These are phyloP conservation scores for Paramecium sexaurelia DNA, from an alignment of 73 alveolate species.

Conservation along the genomic window DNA sequence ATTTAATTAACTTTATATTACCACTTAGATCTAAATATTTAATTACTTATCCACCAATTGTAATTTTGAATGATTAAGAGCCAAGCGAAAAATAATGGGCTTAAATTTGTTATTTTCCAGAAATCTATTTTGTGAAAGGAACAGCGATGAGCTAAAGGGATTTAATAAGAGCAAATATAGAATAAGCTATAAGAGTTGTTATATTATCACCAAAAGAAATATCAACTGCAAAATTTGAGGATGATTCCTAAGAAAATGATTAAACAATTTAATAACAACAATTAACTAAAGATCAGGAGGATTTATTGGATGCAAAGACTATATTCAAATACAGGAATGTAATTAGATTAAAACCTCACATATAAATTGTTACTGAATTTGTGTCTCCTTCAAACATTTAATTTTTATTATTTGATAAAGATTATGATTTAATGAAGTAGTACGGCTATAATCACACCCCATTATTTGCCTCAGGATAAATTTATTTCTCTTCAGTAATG, in stretches of 20 bases:
- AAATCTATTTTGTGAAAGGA: constrained; percentile 94
- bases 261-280: constrained; percentile 66
- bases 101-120: constrained; percentile 86
- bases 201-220: constrained; percentile 88
- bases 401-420: constrained; percentile 78
- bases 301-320: constrained; percentile 93
- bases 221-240: constrained; percentile 66
- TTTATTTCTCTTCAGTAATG: constrained; percentile 92
- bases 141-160: constrained; percentile 85
- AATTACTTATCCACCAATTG: constrained; percentile 89
- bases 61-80: constrained; percentile 85
- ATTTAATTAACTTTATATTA: constrained; percentile 87
- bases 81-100: constrained; percentile 93
- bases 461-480: constrained; percentile 97
- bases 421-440: constrained; percentile 75
- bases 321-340: constrained; percentile 92
- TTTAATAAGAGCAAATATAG: constrained; percentile 89
- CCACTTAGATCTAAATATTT: constrained; percentile 93
- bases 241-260: constrained; percentile 68
- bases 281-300: constrained; percentile 88
- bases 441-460: constrained; percentile 92
- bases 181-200: constrained; percentile 90
- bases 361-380: constrained; percentile 91
- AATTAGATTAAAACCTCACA: constrained; percentile 81
- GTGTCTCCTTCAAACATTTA: constrained; percentile 89